Evolutionary conservation across 495 filamentous ascomycete species (phyloP), one percentile per base, ranked within the genome.

Genomic region (Talaromyces borbonicus): DNA sequence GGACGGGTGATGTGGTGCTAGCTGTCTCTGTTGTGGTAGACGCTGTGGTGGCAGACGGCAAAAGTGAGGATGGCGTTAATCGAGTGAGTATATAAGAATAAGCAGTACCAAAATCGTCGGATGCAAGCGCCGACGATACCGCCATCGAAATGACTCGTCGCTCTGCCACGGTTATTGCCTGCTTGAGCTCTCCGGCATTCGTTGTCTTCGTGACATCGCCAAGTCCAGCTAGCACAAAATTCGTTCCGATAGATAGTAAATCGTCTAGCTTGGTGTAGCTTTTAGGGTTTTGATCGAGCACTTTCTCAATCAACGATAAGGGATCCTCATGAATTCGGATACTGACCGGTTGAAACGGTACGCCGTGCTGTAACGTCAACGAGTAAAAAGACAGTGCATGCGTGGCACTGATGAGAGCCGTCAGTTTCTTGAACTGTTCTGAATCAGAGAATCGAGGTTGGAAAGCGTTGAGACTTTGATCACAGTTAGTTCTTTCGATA

Each of bases 51-150:
- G 38, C 16, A 26, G 23, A 31, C 32, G 67, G 49, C 38, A 61
- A 49, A 39, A 57, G 49, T 16, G 59, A 58, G 29, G 59, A 52
- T 6, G 69, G 69, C 14, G 71, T 66, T 15, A 80, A 67, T 1
- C 77, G 71, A 22, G 70, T 95, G 48, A 93, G 77, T 26, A 95
- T 84, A 64, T 92, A 95, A 9, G 88, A 94, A 64, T 97, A 97
- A 18, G 93, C 93, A 1, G 93, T 97, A 51, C 94, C 90, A 52
- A 97, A 97, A 56, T 98, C 92, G 54, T 92, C 79, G 58, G 90
- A 86, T 4, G 71, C 66, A 1, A 97, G 75, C 23, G 90, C 87
- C 4, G 89, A 82, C 53, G 90, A 82, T 33, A 97, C 83, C 53
- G 90, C 90, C 78, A 95, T 87, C 42, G 83, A 83, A 24, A 80